Evolutionary conservation across 352 stramenopile species (phyloP).

Genomic region (Phytophthora parvispora): DNA sequence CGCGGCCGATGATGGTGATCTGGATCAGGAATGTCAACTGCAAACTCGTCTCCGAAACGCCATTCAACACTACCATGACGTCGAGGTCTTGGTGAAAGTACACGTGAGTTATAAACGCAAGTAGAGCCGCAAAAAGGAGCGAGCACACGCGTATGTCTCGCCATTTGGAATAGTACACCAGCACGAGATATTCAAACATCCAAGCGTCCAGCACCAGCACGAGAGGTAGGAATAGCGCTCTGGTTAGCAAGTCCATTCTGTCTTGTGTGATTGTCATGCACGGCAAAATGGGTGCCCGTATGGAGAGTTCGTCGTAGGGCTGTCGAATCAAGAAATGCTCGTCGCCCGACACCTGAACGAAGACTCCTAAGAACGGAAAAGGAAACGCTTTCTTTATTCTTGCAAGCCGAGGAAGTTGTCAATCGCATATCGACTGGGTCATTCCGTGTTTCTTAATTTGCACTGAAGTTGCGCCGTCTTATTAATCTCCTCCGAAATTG

Average conservation of each 20-base stretch:
- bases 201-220: conserved; percentile 37
- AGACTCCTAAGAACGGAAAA: not conserved
- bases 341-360: too few relatives aligned
- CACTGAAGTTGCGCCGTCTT: too few relatives aligned
- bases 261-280: conserved; percentile 5
- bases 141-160: conserved; percentile 27
- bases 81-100: conserved; percentile 22
- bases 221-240: conserved; percentile 31
- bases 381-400: not conserved
- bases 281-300: not conserved
- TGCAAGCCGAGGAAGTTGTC: not conserved
- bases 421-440: not conserved
- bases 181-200: conserved; percentile 41
- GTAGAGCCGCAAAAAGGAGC: conserved; percentile 22
- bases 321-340: not conserved
- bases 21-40: conserved; percentile 45
- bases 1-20: conserved; percentile 40
- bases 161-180: conserved; percentile 35
- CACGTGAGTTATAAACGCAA: conserved; percentile 18
- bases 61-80: conserved; percentile 26
- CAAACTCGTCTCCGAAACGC: conserved; percentile 37
- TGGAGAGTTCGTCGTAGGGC: too few relatives aligned
- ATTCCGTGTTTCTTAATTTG: too few relatives aligned
- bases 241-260: conserved; percentile 5
- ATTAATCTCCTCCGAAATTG: too few relatives aligned